Conservation (phyloP, 2,329 filamentous ascomycete species). For the Talaromyces sp. region DNA sequence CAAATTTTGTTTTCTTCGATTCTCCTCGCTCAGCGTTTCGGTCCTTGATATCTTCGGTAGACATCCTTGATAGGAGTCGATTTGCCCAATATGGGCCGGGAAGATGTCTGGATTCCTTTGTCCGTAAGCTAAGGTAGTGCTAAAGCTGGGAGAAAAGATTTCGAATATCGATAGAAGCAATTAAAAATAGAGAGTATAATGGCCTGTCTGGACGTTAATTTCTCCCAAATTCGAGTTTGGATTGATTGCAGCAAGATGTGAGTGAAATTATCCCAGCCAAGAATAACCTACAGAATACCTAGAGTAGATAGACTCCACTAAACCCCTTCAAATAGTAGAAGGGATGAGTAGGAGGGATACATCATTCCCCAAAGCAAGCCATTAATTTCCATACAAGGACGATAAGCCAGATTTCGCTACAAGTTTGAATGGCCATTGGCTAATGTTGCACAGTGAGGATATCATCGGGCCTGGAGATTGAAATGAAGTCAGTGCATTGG, state of each 20-base stretch:
- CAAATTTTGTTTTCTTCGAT: conserved; percentile 45
- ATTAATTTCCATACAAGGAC: not conserved
- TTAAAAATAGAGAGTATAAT: not conserved
- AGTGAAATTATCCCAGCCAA: not conserved
- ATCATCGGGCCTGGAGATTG: not conserved
- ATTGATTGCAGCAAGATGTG: not conserved
- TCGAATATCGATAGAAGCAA: not conserved
- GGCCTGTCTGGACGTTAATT: not conserved
- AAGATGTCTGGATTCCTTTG: not conserved
- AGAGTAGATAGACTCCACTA: not conserved
- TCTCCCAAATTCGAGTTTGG: not conserved
- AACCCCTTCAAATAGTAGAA: not conserved
- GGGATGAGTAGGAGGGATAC: not conserved
- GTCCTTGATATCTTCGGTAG: conserved; percentile 13
- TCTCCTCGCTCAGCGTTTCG: conserved; percentile 24
- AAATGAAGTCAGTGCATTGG: conserved; percentile 9
- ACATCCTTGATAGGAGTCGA: conserved; percentile 12
- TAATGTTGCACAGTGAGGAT: conserved; percentile 10
- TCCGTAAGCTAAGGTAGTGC: no score
- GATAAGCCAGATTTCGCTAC: not conserved
- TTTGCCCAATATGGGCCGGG: not conserved
- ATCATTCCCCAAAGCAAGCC: conserved; percentile 6
- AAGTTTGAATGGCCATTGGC: not conserved
- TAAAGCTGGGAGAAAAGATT: not conserved
- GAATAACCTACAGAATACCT: no score